A percentile compares a stretch with the other conserved stretches of the same genome.
phyloP scores from a whole-genome alignment of 2,329 filamentous ascomycete species.

The Sporothrix humicola region DNA sequence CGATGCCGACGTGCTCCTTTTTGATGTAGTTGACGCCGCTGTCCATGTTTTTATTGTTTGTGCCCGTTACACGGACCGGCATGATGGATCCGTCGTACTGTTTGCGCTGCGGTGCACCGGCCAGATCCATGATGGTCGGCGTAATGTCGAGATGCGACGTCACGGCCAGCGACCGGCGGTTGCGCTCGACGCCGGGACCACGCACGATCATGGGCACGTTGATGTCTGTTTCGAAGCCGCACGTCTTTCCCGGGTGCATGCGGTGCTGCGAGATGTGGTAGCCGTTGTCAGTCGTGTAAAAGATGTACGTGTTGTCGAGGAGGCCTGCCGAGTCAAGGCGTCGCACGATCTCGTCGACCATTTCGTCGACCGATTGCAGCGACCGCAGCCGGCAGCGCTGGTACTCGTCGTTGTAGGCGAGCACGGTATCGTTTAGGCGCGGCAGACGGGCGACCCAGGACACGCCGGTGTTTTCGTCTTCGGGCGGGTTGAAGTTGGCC shows the following conservation, averaged over 20 bases:
- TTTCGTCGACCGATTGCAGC: conserved; percentile 61
- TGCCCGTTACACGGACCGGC: conserved; percentile 52
- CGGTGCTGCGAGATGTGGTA: conserved; percentile 65
- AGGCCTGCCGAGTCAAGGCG: conserved; percentile 57
- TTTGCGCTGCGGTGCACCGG: conserved; percentile 46
- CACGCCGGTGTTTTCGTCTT: conserved; percentile 51
- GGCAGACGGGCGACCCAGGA: conserved; percentile 54
- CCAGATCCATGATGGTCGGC: conserved; percentile 61
- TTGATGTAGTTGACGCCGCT: conserved; percentile 38
- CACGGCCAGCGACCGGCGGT: conserved; percentile 51
- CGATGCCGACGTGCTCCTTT: conserved; percentile 62
- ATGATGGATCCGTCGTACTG: conserved; percentile 62
- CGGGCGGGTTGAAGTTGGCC: conserved; percentile 66
- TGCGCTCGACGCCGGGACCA: conserved; percentile 59
- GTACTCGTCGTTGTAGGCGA: conserved; percentile 57
- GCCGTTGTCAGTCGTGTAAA: conserved; percentile 65
- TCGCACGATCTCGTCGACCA: conserved; percentile 54
- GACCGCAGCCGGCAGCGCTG: conserved; percentile 58
- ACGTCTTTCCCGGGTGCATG: conserved; percentile 62
- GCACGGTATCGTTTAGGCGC: conserved; percentile 48
- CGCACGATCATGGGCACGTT: conserved; percentile 64
- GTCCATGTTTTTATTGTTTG: not conserved
- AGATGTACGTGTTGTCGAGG: conserved; percentile 64
- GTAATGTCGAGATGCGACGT: conserved; percentile 68
- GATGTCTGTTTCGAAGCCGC: conserved; percentile 64